Conservation (phyloP, 1,139 yeast genomes). For the Yamadazyma membranifaciens region DNA sequence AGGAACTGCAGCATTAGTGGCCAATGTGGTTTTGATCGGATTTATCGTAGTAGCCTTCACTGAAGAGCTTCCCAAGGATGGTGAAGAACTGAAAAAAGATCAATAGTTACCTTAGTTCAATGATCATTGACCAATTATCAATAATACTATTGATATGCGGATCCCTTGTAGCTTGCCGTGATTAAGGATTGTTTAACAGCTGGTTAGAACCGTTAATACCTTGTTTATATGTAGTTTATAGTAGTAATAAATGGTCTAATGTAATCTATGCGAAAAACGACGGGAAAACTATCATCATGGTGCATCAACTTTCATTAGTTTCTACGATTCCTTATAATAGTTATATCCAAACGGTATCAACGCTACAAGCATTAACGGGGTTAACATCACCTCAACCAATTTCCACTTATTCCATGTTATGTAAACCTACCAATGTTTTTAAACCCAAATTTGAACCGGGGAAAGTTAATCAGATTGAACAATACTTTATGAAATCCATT, state of each 20-base stretch:
- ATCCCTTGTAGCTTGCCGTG: no score
- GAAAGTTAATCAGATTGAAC: slow-evolving; percentile 50
- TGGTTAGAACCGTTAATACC: background rate
- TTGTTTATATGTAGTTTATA: no score
- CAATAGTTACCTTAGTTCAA: slow-evolving; percentile 4
- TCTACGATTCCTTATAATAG: slow-evolving; percentile 41
- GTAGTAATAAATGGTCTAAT: no score
- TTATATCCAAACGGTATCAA: slow-evolving; percentile 42
- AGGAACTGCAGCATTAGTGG: slow-evolving; percentile 83
- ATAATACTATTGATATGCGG: background rate
- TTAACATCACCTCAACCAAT: slow-evolving; percentile 36
- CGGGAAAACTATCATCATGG: slow-evolving; percentile 23
- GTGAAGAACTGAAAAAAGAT: slow-evolving; percentile 19
- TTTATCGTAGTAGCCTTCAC: slow-evolving; percentile 84
- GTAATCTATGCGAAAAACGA: no score
- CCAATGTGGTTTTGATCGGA: slow-evolving; percentile 82
- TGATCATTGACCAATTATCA: background rate
- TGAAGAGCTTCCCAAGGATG: slow-evolving; percentile 58
- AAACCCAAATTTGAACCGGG: slow-evolving; percentile 51
- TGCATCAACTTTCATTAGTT: slow-evolving; percentile 44
- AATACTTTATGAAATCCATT: slow-evolving; percentile 44
- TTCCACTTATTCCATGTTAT: slow-evolving; percentile 43
- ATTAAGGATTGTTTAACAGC: no score
- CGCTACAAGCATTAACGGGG: slow-evolving; percentile 48
- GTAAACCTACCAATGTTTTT: slow-evolving; percentile 44